Evolutionary conservation across 306 rosid genomes (phyloP).

Genomic region (Betula pendula): DNA sequence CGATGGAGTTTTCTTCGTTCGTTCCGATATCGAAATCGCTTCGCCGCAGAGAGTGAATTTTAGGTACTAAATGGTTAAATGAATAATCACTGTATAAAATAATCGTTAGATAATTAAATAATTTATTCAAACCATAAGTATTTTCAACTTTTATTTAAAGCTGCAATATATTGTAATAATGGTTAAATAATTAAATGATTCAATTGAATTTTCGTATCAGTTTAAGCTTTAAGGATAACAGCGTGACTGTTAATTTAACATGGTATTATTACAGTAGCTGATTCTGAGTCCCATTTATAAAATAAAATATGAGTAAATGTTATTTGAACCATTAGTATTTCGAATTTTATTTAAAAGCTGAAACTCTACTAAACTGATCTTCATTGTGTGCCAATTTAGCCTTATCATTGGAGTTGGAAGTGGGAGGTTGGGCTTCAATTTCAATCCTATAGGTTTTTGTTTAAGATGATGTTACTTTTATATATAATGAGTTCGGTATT

Average conservation of each 20-base stretch:
- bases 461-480: background rate
- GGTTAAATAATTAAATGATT: no score
- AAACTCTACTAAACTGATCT: background rate
- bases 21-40: conserved; percentile 64
- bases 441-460: background rate
- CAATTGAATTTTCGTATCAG: no score
- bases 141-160: no score
- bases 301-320: no score
- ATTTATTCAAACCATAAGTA: no score
- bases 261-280: no score
- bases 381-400: background rate
- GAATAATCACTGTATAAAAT: no score
- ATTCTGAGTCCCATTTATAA: no score
- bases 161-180: no score
- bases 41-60: conserved; percentile 80
- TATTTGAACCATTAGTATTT: background rate
- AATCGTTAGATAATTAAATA: no score
- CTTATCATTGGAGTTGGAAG: background rate
- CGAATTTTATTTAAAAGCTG: background rate
- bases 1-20: conserved; percentile 88
- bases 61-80: conserved; percentile 39
- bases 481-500: background rate
- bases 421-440: background rate
- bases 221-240: no score
- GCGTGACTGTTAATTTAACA: no score